A percentile compares a stretch with the other conserved stretches of the same genome.
phyloP scores from a whole-genome alignment of 129 eudicot genomes.

The Flaveria linearis region DNA sequence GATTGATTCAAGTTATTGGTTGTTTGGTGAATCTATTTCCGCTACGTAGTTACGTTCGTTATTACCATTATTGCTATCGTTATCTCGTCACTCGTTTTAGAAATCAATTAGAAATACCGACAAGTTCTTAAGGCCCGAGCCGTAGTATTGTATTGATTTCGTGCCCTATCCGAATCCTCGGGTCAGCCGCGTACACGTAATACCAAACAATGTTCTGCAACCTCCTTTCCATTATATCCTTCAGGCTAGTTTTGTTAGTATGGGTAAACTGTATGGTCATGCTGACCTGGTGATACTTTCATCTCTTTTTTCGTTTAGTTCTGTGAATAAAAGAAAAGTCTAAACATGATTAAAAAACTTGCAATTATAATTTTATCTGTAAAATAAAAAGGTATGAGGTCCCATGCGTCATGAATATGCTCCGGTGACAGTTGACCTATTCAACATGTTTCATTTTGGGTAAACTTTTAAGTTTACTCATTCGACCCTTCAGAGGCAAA shows the following conservation, averaged over 20 bases:
- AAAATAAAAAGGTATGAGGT: background rate
- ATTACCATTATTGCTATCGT: too few species aligned
- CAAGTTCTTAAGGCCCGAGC: too few species aligned
- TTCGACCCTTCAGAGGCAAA: slow-evolving; percentile 1
- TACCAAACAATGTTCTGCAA: slow-evolving; percentile 4
- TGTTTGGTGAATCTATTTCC: too few species aligned
- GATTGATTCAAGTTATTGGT: too few species aligned
- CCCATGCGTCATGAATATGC: background rate
- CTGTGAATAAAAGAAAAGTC: too few species aligned
- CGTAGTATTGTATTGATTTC: too few species aligned
- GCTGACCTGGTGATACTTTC: background rate
- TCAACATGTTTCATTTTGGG: background rate
- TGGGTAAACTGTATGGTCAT: background rate
- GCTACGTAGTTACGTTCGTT: too few species aligned
- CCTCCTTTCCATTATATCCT: background rate
- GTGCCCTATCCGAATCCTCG: too few species aligned
- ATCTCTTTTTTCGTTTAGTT: background rate
- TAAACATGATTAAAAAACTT: background rate
- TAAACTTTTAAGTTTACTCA: background rate
- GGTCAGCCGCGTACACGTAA: too few species aligned
- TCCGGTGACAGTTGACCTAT: background rate
- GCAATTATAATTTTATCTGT: background rate
- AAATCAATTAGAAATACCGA: too few species aligned
- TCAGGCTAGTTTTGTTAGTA: slow-evolving; percentile 2
- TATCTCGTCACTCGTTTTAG: too few species aligned